phyloP scores from a whole-genome alignment of 2,329 filamentous ascomycete genomes.

The Scolecobasidium constrictum region DNA sequence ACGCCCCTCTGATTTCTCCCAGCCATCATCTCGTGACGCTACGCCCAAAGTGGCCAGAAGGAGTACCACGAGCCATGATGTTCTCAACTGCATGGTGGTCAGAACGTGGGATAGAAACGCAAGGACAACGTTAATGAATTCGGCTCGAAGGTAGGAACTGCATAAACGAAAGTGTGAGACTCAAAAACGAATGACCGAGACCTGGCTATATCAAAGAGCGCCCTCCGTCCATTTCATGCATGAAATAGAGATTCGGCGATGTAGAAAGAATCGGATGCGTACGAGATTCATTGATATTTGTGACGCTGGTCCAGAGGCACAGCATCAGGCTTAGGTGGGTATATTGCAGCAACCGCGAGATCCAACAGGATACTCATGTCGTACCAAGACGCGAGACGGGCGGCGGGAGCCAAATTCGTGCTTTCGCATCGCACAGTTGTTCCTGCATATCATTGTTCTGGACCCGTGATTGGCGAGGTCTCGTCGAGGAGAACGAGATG shows the following conservation, averaged over 20 bases:
- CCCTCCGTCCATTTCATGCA: not conserved
- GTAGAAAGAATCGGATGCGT: not conserved
- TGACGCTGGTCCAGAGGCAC: not conserved
- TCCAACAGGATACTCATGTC: not conserved
- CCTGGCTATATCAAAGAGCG: not conserved
- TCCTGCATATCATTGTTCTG: too few species aligned
- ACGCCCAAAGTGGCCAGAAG: too few species aligned
- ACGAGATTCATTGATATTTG: not conserved
- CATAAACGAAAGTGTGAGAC: not conserved
- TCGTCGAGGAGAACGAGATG: too few species aligned
- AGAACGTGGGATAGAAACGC: too few species aligned
- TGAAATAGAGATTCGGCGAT: not conserved
- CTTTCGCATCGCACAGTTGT: not conserved
- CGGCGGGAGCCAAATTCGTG: not conserved
- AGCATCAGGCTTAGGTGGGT: not conserved
- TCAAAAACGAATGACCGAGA: not conserved
- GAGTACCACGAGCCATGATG: too few species aligned
- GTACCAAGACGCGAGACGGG: not conserved
- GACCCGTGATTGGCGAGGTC: too few species aligned
- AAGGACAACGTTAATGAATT: too few species aligned
- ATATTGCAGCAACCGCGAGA: not conserved
- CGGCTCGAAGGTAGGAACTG: not conserved
- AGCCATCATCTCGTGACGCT: too few species aligned
- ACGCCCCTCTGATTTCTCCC: too few species aligned
- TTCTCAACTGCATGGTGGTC: too few species aligned